Evolutionary conservation across 345 rosid genomes (phyloP).

Genomic region (Aquilaria malaccensis): DNA sequence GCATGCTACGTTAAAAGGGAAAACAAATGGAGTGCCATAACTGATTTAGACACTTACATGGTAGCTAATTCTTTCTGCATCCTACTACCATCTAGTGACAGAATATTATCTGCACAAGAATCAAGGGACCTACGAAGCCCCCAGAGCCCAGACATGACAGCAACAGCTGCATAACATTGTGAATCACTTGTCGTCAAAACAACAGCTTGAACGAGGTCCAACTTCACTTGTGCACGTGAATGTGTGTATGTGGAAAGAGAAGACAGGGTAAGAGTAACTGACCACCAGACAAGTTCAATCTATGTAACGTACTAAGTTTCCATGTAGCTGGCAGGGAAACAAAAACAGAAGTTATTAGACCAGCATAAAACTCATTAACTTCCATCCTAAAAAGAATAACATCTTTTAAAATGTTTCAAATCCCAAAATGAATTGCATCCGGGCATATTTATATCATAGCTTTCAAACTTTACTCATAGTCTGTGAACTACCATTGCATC

Average conservation of each 20-base stretch:
- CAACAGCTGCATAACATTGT: slow-evolving; percentile 33
- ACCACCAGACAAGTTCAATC: slow-evolving; percentile 27
- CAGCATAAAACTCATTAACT: neutral
- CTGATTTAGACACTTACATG: slow-evolving; percentile 36
- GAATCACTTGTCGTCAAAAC: neutral
- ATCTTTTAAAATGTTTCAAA: too few species aligned
- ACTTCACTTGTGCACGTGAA: too few species aligned
- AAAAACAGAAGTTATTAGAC: slow-evolving; percentile 11
- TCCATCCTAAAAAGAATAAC: neutral
- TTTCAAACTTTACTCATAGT: too few species aligned
- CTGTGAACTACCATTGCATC: too few species aligned
- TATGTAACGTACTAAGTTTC: slow-evolving; percentile 23
- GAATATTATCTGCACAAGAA: slow-evolving; percentile 51
- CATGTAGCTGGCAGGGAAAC: slow-evolving; percentile 29
- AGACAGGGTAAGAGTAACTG: slow-evolving; percentile 4
- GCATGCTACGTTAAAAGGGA: neutral
- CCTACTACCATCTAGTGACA: slow-evolving; percentile 52
- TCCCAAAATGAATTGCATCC: neutral
- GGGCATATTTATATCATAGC: too few species aligned
- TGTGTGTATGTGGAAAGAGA: neutral
- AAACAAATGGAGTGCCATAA: slow-evolving; percentile 1
- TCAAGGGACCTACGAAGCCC: slow-evolving; percentile 26
- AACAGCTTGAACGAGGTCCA: neutral
- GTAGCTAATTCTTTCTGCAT: slow-evolving; percentile 65
- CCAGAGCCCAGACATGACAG: slow-evolving; percentile 29